These are phyloP conservation scores for Cyamopsis tetragonoloba DNA, from an alignment of 306 rosid genomes.

Conservation along the genomic window DNA sequence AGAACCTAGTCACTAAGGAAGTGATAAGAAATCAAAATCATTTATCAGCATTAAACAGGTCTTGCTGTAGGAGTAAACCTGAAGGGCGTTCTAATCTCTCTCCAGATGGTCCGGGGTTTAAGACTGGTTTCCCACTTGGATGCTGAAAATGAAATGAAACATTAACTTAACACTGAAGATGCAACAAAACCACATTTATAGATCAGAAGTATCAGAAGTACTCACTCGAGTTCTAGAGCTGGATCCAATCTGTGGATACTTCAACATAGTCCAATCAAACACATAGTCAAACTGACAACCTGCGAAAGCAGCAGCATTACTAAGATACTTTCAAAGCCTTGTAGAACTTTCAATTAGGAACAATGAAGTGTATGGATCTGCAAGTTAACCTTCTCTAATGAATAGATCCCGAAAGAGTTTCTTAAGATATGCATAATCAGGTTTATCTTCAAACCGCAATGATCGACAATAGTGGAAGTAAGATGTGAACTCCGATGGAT, in stretches of 20 bases:
- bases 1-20: neutral
- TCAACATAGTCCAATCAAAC: slow-evolving; percentile 94
- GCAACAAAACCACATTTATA: slow-evolving; percentile 5
- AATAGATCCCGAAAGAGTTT: slow-evolving; percentile 94
- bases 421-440: slow-evolving; percentile 92
- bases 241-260: slow-evolving; percentile 94
- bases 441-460: slow-evolving; percentile 93
- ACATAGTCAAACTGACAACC: slow-evolving; percentile 97
- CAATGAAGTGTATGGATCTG: neutral
- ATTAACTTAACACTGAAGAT: slow-evolving; percentile 19
- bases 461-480: slow-evolving; percentile 94
- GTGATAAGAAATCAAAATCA: slow-evolving; percentile 3
- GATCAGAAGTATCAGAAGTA: slow-evolving; percentile 21
- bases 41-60: slow-evolving; percentile 24
- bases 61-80: slow-evolving; percentile 46
- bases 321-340: slow-evolving; percentile 19
- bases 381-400: slow-evolving; percentile 80
- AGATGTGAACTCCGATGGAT: slow-evolving; percentile 84
- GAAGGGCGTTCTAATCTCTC: slow-evolving; percentile 70
- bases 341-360: neutral
- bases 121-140: slow-evolving; percentile 67
- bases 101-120: slow-evolving; percentile 63
- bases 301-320: slow-evolving; percentile 47
- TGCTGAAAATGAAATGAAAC: slow-evolving; percentile 36
- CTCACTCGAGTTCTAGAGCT: slow-evolving; percentile 81